Evolutionary conservation across 768 basidiomycete species (phyloP), one percentile per base, ranked within the genome.

Genomic region (Lepiota venenata): DNA sequence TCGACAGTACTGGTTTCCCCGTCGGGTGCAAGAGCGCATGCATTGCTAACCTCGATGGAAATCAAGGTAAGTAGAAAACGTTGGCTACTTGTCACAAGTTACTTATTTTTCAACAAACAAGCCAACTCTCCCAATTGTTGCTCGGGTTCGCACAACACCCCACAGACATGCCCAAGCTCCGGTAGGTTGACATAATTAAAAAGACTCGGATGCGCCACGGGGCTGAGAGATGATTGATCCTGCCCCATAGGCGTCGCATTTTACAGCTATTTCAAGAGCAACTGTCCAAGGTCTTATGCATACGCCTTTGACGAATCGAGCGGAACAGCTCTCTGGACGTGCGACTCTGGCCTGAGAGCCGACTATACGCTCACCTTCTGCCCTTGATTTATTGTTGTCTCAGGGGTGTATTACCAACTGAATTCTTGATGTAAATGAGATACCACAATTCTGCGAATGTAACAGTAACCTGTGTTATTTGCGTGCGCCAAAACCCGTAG

Each of bases 11-110:
- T n/a, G 83, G 82, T 14, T 76, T 74, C 61, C 72, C 78, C 1
- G 76, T 84, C 7, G 85, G 85, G 2, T 87, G 85, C 68, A 77
- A 76, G 61, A 81, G 78, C 48, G 83, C 84, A 32, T 87, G 84
- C 58, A 55, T 64, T 0, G 74, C 72, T 10, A 73, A 75, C 58
- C 56, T 76, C 36, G 71, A 74, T 56, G 75, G 75, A 41, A 73
- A 76, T 57, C 73, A 63, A 63, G 64, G 72, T 71, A 55, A 61
- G 64, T 38, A 12, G 14, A 22, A n/a, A n/a, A n/a, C n/a, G n/a
- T n/a, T n/a, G n/a, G n/a, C n/a, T n/a, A n/a, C n/a, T n/a, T n/a
- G n/a, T n/a, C n/a, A n/a, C n/a, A n/a, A n/a, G n/a, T n/a, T n/a
- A n/a, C n/a, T n/a, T n/a, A n/a, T n/a, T n/a, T n/a, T n/a, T n/a